phyloP scores from a whole-genome alignment of 495 filamentous ascomycete genomes.

The Hypoxylon trugodes region DNA sequence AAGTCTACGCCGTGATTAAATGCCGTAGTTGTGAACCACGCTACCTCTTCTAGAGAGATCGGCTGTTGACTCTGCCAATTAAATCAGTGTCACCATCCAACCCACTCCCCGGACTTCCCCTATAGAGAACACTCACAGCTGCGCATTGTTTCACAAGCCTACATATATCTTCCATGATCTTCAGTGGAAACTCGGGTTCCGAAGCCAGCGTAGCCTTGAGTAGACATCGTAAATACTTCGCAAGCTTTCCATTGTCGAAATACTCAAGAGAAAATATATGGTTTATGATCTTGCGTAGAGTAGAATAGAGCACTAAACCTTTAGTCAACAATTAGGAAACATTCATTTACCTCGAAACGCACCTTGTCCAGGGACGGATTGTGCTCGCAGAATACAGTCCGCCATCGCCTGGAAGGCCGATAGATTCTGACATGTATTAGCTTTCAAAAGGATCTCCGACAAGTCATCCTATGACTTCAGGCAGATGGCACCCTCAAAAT shows the following conservation, averaged over 20 bases:
- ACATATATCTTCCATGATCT: constrained; percentile 65
- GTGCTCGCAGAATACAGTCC: constrained; percentile 66
- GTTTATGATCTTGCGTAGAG: constrained; percentile 69
- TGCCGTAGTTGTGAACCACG: constrained; percentile 75
- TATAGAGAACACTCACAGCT: constrained; percentile 42
- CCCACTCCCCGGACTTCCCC: neutral
- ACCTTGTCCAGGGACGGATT: constrained; percentile 59
- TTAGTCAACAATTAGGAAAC: constrained; percentile 4
- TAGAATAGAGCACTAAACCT: constrained; percentile 55
- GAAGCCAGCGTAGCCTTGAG: constrained; percentile 68
- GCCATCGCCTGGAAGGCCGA: constrained; percentile 61
- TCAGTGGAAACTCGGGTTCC: constrained; percentile 56
- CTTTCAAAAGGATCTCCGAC: constrained; percentile 66
- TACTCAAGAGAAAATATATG: constrained; percentile 62
- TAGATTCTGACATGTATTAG: constrained; percentile 48
- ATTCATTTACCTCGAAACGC: constrained; percentile 17
- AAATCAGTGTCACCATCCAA: neutral
- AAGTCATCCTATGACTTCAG: constrained; percentile 75
- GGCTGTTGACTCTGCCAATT: constrained; percentile 48
- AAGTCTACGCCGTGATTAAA: constrained; percentile 84
- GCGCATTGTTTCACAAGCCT: constrained; percentile 55
- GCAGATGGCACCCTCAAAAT: constrained; percentile 76
- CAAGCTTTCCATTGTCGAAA: constrained; percentile 63
- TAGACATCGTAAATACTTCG: constrained; percentile 76
- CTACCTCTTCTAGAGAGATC: constrained; percentile 76